Base-by-base conservation (phyloP, 768 basidiomycete species). In the Terana coerulea region DNA sequence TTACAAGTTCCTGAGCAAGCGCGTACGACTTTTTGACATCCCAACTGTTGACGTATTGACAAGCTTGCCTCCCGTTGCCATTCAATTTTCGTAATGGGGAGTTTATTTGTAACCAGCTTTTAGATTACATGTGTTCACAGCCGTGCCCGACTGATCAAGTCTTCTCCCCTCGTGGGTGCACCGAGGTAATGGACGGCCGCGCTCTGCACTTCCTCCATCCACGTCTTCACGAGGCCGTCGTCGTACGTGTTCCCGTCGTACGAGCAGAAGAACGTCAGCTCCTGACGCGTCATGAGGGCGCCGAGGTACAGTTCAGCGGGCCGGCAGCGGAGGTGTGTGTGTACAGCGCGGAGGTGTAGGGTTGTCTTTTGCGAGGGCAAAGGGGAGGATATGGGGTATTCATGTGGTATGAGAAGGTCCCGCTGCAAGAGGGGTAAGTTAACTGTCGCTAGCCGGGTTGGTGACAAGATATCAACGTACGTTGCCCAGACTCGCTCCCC, bases 231-330 rank as follows among this genome's bases (percentile, higher is more conserved):
- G 8, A 73, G 53, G 1, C 49, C 64, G 4, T 68, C 64, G 2
- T 74, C 68, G 40, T 71, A 80, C 3, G 76, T 74, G 55, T 81
- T 77, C 5, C 59, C 64, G 42, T 83, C 80, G 57, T 67, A 75
- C 55, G 48, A 71, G 3, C 69, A 37, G 12, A 58, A 49, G 22
- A 80, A 40, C 1, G 51, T 50, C 31, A 83, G 51, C 30, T 64
- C 61, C 28, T 69, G 60, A 2, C 55, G 58, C 3, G 57, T 60
- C 1, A 67, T 75, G 2, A 63, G 45, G 14, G 77, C 73, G 1
- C 75, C 73, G 0, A 80, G 67, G 55, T 79, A 80, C 52, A 78
- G 60, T 56, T 81, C 75, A 2, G 59, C 67, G 1, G 79, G 75
- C 7, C 76, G 73, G 47, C 70, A 68, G 31, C 71, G 75, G 11